Conservation (phyloP, 2,329 filamentous ascomycete genomes). For the Alternaria brassicicola region DNA sequence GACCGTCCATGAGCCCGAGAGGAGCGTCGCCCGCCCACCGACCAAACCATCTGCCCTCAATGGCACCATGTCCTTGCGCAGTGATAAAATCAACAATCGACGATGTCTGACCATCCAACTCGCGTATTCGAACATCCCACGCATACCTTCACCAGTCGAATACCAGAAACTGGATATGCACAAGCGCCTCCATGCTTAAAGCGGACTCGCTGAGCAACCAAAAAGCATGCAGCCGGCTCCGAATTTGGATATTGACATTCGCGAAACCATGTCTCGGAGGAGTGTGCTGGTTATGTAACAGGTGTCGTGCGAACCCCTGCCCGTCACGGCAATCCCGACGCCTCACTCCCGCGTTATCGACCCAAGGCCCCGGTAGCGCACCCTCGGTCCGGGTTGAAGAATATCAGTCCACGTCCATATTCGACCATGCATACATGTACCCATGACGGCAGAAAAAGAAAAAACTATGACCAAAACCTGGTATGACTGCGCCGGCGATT, state of each 20-base stretch:
- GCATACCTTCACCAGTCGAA: not conserved
- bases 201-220: not conserved
- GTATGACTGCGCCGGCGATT: not conserved
- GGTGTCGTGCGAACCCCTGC: slow-evolving; percentile 6
- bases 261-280: not conserved
- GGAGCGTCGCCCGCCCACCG: not conserved
- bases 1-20: not conserved
- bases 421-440: slow-evolving; percentile 10
- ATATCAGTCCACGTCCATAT: slow-evolving; percentile 3
- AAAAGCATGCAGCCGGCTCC: not conserved
- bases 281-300: not conserved
- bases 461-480: not conserved
- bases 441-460: slow-evolving; percentile 1
- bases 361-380: slow-evolving; percentile 13
- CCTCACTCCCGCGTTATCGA: slow-evolving; percentile 19
- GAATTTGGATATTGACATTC: not conserved
- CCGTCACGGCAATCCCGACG: not conserved
- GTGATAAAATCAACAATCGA: not conserved
- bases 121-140: not conserved
- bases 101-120: not conserved
- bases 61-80: not conserved
- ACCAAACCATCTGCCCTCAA: not conserved
- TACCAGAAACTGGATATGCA: not conserved
- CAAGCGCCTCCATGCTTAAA: not conserved
- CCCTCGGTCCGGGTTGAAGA: not conserved